Base-by-base conservation (phyloP, 1,139 yeast genomes). In the Suhomyces wounanorum region DNA sequence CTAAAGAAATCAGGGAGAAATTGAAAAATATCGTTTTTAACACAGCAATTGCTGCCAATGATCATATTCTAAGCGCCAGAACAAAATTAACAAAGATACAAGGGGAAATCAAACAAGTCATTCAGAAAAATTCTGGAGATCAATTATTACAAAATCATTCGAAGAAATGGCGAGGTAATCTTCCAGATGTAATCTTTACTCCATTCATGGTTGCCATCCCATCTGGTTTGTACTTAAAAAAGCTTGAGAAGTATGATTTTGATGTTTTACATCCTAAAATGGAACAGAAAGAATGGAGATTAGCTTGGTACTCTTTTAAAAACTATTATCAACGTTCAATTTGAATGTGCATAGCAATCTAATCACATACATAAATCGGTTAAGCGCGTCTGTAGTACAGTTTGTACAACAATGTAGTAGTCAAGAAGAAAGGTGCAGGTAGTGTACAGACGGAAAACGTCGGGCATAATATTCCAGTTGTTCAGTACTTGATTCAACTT, bases 41-140 rank as follows among this genome's bases (percentile, higher is more conserved):
- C 47, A 81, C 87, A 0, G 89, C 96, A 1, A 80, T 86, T 1
- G 70, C 80, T 1, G 95, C 96, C 1, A 89, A 89, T 67, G 96
- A 89, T 65, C 96, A 89, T 65, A 66, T 89, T 14, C 66, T 89
- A 8, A 74, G 91, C 0, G 92, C 96, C 1, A 70, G 87, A 49
- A 65, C 73, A 14, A 82, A 87, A 58, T 65, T 87, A 17, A 52
- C 59, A 0, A 64, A 71, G 44, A 64, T 79, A 16, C 71, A 69
- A 50, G 56, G 57, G 2, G 73, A 73, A 28, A 73, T 80, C 17
- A 40, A 55, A 8, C 59, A 63, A 2, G 55, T 73, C 1, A 66
- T 76, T 2, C 44, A 42, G 1, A 52, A 57, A 3, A 61, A 67
- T 14, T 57, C 68, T 1, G 43, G 61, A 1, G 76, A 75, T 50